These are phyloP conservation scores for Septoria petroselini DNA, from an alignment of 2,329 filamentous ascomycete species.

Conservation along the genomic window DNA sequence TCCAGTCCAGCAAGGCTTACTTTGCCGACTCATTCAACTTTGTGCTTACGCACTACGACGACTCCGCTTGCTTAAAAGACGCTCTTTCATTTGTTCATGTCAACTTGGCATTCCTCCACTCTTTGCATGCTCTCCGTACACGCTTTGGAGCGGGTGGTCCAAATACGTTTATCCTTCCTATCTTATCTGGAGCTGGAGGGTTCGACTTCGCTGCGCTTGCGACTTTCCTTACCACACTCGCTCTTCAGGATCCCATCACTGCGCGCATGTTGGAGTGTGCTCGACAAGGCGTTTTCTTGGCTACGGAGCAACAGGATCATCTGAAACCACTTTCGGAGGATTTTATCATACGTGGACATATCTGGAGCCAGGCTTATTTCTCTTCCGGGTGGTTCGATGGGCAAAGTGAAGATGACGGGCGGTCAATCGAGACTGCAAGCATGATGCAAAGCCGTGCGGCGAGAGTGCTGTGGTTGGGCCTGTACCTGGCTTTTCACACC, in stretches of 20 bases:
- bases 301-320: constrained; percentile 42
- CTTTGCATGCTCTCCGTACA: constrained; percentile 18
- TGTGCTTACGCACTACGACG: constrained; percentile 44
- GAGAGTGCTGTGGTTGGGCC: constrained; percentile 31
- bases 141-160: constrained; percentile 17
- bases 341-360: constrained; percentile 61
- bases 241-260: constrained; percentile 37
- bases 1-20: constrained; percentile 16
- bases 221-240: constrained; percentile 54
- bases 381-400: constrained; percentile 60
- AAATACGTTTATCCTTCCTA: constrained; percentile 34
- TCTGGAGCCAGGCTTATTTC: constrained; percentile 60
- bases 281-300: constrained; percentile 40
- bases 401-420: constrained; percentile 63
- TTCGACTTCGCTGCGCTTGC: constrained; percentile 56
- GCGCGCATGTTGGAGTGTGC: constrained; percentile 40
- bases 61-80: constrained; percentile 46
- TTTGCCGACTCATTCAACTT: constrained; percentile 27
- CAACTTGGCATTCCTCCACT: constrained; percentile 58
- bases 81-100: constrained; percentile 63
- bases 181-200: constrained; percentile 32
- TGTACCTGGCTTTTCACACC: constrained; percentile 31
- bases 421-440: constrained; percentile 22
- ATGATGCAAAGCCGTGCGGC: constrained; percentile 22
- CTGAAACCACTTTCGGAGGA: constrained; percentile 65